Conservation (phyloP, 768 basidiomycete species). For the Thelephora ganbajun region DNA sequence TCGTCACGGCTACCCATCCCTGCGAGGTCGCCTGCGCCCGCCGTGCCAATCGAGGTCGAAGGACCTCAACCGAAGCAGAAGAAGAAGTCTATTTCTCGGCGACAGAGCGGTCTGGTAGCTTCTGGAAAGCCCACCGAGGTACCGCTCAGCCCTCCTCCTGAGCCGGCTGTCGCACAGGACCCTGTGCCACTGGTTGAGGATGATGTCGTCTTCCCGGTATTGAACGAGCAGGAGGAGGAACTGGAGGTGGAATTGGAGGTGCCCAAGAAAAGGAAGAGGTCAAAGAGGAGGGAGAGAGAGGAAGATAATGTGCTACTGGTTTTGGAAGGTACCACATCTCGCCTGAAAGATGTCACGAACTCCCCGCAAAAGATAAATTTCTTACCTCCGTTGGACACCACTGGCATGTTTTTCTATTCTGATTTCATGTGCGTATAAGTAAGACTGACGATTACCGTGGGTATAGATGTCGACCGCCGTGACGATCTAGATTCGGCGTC, state of each 20-base stretch:
- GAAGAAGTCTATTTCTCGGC: conserved; percentile 19
- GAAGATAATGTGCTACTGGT: conserved; percentile 12
- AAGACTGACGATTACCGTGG: neutral
- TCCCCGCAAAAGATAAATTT: conserved; percentile 26
- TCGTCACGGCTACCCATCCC: conserved; percentile 33
- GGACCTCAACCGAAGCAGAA: conserved; percentile 7
- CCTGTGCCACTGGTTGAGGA: conserved; percentile 45
- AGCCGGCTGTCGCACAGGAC: conserved; percentile 40
- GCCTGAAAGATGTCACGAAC: conserved; percentile 55
- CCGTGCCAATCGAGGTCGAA: conserved; percentile 12
- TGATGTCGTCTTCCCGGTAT: conserved; percentile 26
- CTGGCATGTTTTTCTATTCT: conserved; percentile 18
- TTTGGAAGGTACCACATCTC: conserved; percentile 28
- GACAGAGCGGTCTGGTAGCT: conserved; percentile 42
- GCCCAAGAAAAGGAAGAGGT: conserved; percentile 27
- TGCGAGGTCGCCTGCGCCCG: conserved; percentile 26
- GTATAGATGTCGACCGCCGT: conserved; percentile 8
- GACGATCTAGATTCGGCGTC: conserved; percentile 14
- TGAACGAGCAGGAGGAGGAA: conserved; percentile 18
- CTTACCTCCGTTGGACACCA: conserved; percentile 24
- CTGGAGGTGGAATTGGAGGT: conserved; percentile 23
- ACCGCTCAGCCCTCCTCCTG: conserved; percentile 35
- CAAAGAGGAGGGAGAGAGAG: conserved; percentile 17
- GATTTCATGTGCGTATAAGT: neutral
- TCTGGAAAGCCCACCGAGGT: conserved; percentile 19